Conservation (phyloP, 2,329 filamentous ascomycete genomes). For the Keithomyces neogunnii region DNA sequence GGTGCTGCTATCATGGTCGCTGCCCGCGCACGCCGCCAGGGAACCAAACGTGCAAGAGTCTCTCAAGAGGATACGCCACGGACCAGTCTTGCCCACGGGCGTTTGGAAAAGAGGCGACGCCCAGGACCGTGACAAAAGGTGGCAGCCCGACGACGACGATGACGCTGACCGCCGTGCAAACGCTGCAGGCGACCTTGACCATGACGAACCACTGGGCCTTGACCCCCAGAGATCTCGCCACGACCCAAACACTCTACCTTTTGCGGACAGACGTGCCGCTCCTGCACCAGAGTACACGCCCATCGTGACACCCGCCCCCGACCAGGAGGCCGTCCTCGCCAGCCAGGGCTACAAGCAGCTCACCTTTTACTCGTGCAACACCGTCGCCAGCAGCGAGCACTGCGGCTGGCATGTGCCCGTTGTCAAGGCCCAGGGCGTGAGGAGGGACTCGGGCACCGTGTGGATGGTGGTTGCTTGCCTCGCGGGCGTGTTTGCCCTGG, state of each 20-base stretch:
- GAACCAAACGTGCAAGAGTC: background rate
- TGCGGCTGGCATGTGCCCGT: slow-evolving; percentile 29
- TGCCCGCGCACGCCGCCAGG: background rate
- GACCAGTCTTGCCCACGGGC: background rate
- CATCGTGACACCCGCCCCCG: slow-evolving; percentile 23
- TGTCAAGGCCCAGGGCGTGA: slow-evolving; percentile 16
- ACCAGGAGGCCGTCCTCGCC: slow-evolving; percentile 19
- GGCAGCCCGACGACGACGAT: background rate
- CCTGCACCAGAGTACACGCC: slow-evolving; percentile 17
- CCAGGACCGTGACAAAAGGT: background rate
- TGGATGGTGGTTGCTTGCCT: slow-evolving; percentile 12
- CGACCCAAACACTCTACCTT: background rate
- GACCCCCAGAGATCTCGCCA: background rate
- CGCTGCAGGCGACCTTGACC: background rate
- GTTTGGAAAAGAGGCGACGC: background rate
- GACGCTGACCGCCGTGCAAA: background rate
- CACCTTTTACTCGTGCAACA: slow-evolving; percentile 26
- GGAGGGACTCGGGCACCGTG: slow-evolving; percentile 14
- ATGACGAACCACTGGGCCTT: background rate
- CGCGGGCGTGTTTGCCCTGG: slow-evolving; percentile 17
- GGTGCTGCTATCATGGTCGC: background rate
- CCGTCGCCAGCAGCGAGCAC: slow-evolving; percentile 19
- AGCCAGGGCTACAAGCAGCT: slow-evolving; percentile 23
- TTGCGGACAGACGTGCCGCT: slow-evolving; percentile 6
- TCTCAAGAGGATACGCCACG: background rate